A percentile compares a stretch with the other conserved stretches of the same genome.
phyloP scores from a whole-genome alignment of 306 rosid genomes.

The Casuarina glauca region DNA sequence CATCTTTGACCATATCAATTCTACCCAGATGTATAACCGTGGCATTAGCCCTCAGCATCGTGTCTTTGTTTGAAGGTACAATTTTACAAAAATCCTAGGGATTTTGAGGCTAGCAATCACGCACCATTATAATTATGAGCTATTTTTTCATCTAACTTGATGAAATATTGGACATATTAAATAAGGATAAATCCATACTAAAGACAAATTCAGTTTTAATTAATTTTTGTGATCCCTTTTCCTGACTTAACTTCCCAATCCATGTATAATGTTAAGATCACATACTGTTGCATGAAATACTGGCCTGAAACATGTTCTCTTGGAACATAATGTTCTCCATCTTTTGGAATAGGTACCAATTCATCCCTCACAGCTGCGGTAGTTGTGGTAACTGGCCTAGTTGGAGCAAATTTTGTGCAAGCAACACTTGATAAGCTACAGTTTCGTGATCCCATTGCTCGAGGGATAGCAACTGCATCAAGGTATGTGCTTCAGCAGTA shows the following conservation, averaged over 20 bases:
- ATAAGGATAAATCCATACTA: neutral
- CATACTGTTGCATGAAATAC: neutral
- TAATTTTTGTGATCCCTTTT: neutral
- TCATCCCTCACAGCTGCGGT: slow-evolving; percentile 88
- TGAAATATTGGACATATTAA: neutral
- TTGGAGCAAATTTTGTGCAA: slow-evolving; percentile 95
- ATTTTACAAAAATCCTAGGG: neutral
- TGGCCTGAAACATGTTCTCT: slow-evolving; percentile 10
- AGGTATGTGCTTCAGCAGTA: slow-evolving; percentile 47
- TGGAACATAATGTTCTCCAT: slow-evolving; percentile 14
- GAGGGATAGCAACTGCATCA: slow-evolving; percentile 98
- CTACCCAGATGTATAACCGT: slow-evolving; percentile 94
- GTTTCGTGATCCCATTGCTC: slow-evolving; percentile 87
- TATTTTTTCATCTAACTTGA: neutral
- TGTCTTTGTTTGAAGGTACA: slow-evolving; percentile 87
- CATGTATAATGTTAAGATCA: neutral
- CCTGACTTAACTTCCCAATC: neutral
- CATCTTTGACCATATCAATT: slow-evolving; percentile 80
- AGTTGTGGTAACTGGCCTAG: slow-evolving; percentile 89
- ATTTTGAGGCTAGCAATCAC: neutral
- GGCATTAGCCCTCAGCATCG: slow-evolving; percentile 95
- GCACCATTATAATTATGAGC: slow-evolving; percentile 15
- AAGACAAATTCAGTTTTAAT: too few species aligned
- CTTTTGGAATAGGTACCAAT: slow-evolving; percentile 65
- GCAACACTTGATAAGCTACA: slow-evolving; percentile 71